Evolutionary conservation across 164 flowering plant species (phyloP), one percentile per base, ranked within the genome.

Genomic region (Magnolia kwangsiensis): DNA sequence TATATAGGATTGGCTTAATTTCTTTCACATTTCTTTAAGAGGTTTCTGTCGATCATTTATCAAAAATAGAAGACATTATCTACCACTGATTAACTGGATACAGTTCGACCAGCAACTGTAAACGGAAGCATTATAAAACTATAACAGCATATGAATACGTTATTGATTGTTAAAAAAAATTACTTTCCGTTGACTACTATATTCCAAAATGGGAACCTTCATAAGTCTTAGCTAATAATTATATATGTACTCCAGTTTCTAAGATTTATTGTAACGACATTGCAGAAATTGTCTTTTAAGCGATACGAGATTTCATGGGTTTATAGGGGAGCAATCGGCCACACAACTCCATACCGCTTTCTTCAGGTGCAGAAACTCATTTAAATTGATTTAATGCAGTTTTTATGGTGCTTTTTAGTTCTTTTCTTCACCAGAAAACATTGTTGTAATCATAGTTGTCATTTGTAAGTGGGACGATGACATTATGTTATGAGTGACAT

Each of bases 341-440:
- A 89, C 83, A 91, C 98, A 72, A 84, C 99, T 50, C 99, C 99
- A 69, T 89, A 90, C 82, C 92, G 91, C 50, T 95, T 86, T 82
- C 97, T 96, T 82, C 99, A 96, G 97, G 98, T 96, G 76, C 64
- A 64, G 61, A 19, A 5, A 68, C 50, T 24, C 23, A 31, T 29
- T 58, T 29, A 37, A 5, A 37, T 71, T 70, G 16, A 19, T 49
- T 23, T 49, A 37, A 13, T 68, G 50, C 18, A 68, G 4, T 68
- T 29, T 19, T 18, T 68, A 11, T 8, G 58, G 20, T 21, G 58
- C 31, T 29, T 8, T 20, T 24, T 16, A 10, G 23, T 37, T 65
- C 68, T 69, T 63, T 63, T 20, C 70, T 59, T 71, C 63, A 51
- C 63, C 51, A 50, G 19, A 58, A 37, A 76, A 49, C 7, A 10